Evolutionary conservation across 805 yeast genomes (phyloP), one percentile per base, ranked within the genome.

Genomic region (Yamadazyma scolyti): DNA sequence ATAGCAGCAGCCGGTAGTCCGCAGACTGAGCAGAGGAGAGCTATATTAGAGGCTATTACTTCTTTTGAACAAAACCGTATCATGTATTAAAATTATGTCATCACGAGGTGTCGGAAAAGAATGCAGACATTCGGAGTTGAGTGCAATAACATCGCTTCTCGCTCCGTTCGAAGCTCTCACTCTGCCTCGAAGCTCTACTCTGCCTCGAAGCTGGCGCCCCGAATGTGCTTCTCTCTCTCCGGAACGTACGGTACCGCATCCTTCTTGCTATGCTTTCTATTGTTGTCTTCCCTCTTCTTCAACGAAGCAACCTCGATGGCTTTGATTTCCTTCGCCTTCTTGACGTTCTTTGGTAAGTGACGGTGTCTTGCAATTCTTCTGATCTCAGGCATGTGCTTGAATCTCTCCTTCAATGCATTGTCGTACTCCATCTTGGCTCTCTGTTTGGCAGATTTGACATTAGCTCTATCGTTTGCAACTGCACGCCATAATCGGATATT

Each of bases 371-470:
- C 65, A 40, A 93, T 93, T 48, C 97, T 74, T 51, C 77, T 77
- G 50, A 93, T 82, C 59, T 93, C 98, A 1, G 98, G 98, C 97
- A 93, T 89, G 64, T 81, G 80, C 64, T 85, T 85, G 71, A 76
- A 93, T 54, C 96, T 75, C 51, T 90, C 95, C 60, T 89, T 89
- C 58, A 93, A 73, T 29, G 94, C 90, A 32, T 77, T 84, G 55
- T 87, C 95, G 60, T 93, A 90, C 58, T 90, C 96, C 47, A 88
- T 65, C 58, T 86, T 85, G 47, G 79, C 62, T 54, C 93, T 76
- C 60, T 86, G 83, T 48, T 83, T 76, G 7, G 93, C 64, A 2
- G 93, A 78, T 61, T 85, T 84, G 40, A 87, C 81, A 36, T 79
- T 79, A 1, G 94, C 71, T 50, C 97, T 72, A 37, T 86, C 95